phyloP scores from a whole-genome alignment of 2,329 filamentous ascomycete genomes.

The Cryoendolithus antarcticus region DNA sequence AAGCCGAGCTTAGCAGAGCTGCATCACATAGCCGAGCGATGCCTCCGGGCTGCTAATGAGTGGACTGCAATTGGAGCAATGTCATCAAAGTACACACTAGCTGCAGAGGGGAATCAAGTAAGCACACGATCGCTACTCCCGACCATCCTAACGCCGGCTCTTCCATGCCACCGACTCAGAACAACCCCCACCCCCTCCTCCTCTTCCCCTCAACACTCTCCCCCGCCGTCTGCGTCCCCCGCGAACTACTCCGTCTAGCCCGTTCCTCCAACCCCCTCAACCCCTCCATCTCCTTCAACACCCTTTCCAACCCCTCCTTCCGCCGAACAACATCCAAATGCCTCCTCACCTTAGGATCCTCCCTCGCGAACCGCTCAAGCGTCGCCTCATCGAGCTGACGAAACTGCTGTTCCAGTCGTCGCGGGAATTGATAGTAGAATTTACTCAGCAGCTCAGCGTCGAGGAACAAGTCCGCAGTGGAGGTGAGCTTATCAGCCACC shows the following conservation, averaged over 20 bases:
- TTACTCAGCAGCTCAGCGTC: slow-evolving; percentile 94
- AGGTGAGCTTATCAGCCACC: slow-evolving; percentile 85
- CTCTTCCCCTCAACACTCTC: slow-evolving; percentile 14
- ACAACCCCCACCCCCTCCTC: slow-evolving; percentile 23
- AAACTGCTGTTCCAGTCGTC: slow-evolving; percentile 77
- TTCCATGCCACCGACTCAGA: too few species aligned
- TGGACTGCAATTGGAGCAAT: too few species aligned
- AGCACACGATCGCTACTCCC: too few species aligned
- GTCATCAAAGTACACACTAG: too few species aligned
- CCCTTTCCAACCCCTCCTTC: slow-evolving; percentile 86
- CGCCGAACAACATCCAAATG: slow-evolving; percentile 86
- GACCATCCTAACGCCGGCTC: too few species aligned
- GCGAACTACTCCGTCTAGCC: slow-evolving; percentile 42
- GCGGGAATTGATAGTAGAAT: slow-evolving; percentile 92
- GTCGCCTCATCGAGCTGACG: slow-evolving; percentile 58
- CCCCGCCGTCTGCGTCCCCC: slow-evolving; percentile 22
- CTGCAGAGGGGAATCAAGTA: too few species aligned
- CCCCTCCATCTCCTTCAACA: slow-evolving; percentile 91
- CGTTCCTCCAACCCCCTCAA: slow-evolving; percentile 70
- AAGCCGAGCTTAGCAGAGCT: too few species aligned
- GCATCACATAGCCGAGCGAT: too few species aligned
- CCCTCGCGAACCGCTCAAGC: slow-evolving; percentile 79
- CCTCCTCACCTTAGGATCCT: slow-evolving; percentile 78
- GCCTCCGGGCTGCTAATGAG: too few species aligned
- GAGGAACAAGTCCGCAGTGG: slow-evolving; percentile 89